phyloP scores from a whole-genome alignment of 129 eudicot species.

The Flaveria sonorensis region DNA sequence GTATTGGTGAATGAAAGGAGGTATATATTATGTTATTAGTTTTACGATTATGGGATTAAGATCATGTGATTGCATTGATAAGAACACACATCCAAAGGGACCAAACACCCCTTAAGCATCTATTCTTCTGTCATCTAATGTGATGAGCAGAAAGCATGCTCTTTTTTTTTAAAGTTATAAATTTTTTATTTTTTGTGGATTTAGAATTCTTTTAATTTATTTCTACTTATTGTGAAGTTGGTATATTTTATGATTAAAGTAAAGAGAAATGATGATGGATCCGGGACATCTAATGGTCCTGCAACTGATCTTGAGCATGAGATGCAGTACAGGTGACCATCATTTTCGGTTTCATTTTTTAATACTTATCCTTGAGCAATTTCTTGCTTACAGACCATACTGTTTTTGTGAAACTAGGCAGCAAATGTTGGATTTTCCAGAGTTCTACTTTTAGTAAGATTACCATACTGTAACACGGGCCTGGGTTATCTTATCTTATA shows the following conservation, averaged over 20 bases:
- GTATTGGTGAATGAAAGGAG: not conserved
- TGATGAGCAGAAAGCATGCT: not conserved
- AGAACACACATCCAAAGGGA: not conserved
- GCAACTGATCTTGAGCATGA: constrained; percentile 45
- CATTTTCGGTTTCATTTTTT: not conserved
- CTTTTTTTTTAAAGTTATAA: too few species aligned
- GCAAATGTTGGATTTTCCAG: constrained; percentile 51
- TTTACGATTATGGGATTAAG: not conserved
- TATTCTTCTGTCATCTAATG: not conserved
- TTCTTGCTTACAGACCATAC: not conserved
- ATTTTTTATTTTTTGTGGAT: not conserved
- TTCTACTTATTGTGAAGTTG: not conserved
- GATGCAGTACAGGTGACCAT: constrained; percentile 48
- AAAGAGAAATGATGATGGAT: constrained; percentile 33
- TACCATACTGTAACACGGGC: not conserved
- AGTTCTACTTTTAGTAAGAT: constrained; percentile 48
- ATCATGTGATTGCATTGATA: not conserved
- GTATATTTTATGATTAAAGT: constrained; percentile 24
- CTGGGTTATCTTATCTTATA: not conserved
- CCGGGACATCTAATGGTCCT: constrained; percentile 34
- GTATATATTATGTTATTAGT: too few species aligned
- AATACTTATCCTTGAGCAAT: not conserved
- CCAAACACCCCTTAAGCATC: not conserved
- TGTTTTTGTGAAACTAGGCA: constrained; percentile 35
- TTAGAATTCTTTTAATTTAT: not conserved